Evolutionary conservation across 805 yeast genomes (phyloP).

Genomic region (Cyberlindnera suaveolens): DNA sequence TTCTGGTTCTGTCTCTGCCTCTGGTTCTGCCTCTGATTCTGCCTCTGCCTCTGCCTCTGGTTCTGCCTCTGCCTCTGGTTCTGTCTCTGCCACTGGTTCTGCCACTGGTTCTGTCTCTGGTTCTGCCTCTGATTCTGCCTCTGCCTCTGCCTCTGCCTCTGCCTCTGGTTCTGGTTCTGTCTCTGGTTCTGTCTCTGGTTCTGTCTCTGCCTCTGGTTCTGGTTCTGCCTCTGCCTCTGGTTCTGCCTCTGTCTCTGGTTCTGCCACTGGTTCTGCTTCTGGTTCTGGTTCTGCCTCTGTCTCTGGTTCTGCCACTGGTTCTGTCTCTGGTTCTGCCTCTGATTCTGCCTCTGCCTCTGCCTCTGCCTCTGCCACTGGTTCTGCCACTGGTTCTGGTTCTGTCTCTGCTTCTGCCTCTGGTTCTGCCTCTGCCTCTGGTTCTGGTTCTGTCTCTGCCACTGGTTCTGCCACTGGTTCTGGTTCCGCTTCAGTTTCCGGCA

Average conservation of each 20-base stretch:
- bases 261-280: conserved; percentile 1
- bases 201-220: conserved; percentile 1
- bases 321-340: too few species aligned
- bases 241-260: conserved; percentile 4
- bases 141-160: conserved; percentile 4
- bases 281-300: conserved; percentile 3
- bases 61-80: conserved; percentile 3
- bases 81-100: too few species aligned
- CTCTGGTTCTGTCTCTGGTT: conserved; percentile 4
- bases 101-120: background rate
- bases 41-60: too few species aligned
- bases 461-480: conserved; percentile 9
- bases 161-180: conserved; percentile 5
- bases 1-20: background rate
- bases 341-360: too few species aligned
- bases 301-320: too few species aligned
- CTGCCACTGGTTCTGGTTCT: background rate
- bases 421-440: conserved; percentile 3
- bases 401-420: conserved; percentile 13
- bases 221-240: conserved; percentile 7
- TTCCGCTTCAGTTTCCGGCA: conserved; percentile 19
- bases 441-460: conserved; percentile 13
- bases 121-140: conserved; percentile 6
- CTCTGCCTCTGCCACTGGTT: too few species aligned
- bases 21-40: too few species aligned